Percentiles rank a stretch among this genome's conserved stretches.
phyloP scores from a whole-genome alignment of 495 filamentous ascomycete species.

The Daldinia vernicosa region DNA sequence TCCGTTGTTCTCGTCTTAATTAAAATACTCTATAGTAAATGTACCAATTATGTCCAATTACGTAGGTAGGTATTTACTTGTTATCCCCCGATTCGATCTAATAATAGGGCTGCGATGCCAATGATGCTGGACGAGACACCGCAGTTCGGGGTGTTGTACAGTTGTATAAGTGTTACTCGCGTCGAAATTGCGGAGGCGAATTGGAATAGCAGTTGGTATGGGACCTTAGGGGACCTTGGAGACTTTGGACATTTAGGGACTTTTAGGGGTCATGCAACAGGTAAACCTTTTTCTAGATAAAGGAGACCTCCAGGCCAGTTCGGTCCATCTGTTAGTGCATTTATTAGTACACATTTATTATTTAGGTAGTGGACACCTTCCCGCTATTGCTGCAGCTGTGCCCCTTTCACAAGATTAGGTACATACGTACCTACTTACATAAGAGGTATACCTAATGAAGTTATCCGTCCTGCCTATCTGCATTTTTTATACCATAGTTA shows the following conservation, averaged over 20 bases:
- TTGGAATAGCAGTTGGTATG: not conserved
- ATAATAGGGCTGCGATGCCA: not conserved
- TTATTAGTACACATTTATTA: not conserved
- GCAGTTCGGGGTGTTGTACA: not conserved
- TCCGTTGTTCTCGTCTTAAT: not conserved
- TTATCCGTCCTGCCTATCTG: not conserved
- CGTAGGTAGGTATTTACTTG: not conserved
- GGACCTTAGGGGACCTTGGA: not conserved
- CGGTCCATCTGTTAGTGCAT: not conserved
- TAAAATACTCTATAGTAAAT: not conserved
- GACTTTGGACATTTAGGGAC: not conserved
- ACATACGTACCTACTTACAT: not conserved
- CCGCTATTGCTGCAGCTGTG: constrained; percentile 5
- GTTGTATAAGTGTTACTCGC: constrained; percentile 6
- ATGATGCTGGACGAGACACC: not conserved
- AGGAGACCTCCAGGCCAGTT: not conserved
- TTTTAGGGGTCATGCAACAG: constrained; percentile 1
- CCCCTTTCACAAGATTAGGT: not conserved
- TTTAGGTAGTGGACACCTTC: constrained; percentile 1
- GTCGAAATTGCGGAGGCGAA: constrained; percentile 6
- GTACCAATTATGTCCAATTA: not conserved
- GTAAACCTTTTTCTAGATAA: constrained; percentile 12
- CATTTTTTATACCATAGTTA: too few relatives aligned
- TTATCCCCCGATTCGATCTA: not conserved
- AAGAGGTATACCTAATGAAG: not conserved